A percentile compares a stretch with the other conserved stretches of the same genome.
phyloP scores from a whole-genome alignment of 495 filamentous ascomycete genomes.

The Thozetella sp. region DNA sequence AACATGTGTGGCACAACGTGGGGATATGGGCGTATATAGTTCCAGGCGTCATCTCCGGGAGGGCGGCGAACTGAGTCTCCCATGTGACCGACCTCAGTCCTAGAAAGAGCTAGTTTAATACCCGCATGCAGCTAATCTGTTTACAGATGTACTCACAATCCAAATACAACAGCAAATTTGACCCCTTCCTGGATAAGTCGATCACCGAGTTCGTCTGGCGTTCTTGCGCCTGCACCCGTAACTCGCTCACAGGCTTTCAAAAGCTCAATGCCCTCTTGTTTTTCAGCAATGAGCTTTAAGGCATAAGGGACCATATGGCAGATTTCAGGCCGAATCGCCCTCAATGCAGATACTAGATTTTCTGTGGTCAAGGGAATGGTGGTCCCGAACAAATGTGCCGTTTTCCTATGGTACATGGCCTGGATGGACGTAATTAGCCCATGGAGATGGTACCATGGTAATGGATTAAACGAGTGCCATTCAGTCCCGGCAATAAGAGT shows the following conservation, averaged over 20 bases:
- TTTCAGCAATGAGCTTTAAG: constrained; percentile 47
- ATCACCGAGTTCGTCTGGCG: constrained; percentile 52
- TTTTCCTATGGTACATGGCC: constrained; percentile 33
- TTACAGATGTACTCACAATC: constrained; percentile 5
- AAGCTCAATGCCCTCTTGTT: constrained; percentile 33
- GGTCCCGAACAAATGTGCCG: constrained; percentile 46
- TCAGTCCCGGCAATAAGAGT: constrained; percentile 15
- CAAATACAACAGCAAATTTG: constrained; percentile 54
- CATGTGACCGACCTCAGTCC: constrained; percentile 58
- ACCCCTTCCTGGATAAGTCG: constrained; percentile 52
- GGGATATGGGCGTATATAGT: constrained; percentile 33
- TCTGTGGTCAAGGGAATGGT: constrained; percentile 41
- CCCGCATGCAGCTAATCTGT: not conserved
- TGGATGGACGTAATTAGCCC: constrained; percentile 50
- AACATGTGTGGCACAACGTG: constrained; percentile 23
- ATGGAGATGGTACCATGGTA: constrained; percentile 37
- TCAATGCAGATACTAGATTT: constrained; percentile 37
- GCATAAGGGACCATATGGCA: constrained; percentile 50
- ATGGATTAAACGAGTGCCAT: constrained; percentile 20
- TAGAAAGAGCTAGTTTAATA: not conserved
- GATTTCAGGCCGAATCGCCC: constrained; percentile 37
- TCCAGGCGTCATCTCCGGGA: constrained; percentile 40
- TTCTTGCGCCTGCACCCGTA: constrained; percentile 45
- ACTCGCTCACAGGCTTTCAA: constrained; percentile 43
- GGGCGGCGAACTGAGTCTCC: constrained; percentile 52